Percentiles rank a stretch among this genome's conserved stretches.
These are phyloP conservation scores for Aureobasidium musti DNA, from an alignment of 2,329 filamentous ascomycete genomes.

Conservation along the genomic window DNA sequence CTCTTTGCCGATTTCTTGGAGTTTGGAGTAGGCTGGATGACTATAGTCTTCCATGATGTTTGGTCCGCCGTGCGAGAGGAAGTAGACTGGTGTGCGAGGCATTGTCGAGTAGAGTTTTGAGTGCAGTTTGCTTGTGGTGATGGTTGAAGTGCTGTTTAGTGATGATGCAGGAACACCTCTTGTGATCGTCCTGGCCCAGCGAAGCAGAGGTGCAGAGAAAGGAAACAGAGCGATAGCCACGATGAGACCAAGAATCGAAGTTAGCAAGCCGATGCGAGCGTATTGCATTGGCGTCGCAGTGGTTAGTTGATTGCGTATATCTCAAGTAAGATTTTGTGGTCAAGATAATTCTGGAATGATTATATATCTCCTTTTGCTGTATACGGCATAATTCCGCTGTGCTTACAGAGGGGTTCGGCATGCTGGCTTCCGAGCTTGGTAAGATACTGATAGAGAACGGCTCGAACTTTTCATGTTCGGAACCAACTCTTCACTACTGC, in stretches of 20 bases:
- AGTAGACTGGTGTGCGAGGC: constrained; percentile 54
- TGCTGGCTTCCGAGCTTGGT: background rate
- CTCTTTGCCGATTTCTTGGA: constrained; percentile 66
- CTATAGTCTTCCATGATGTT: constrained; percentile 62
- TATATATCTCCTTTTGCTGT: constrained; percentile 12
- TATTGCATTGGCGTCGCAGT: background rate
- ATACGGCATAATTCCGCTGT: constrained; percentile 23
- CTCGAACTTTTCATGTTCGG: background rate
- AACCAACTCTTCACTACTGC: background rate
- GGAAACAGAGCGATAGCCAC: constrained; percentile 22
- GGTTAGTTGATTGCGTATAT: background rate
- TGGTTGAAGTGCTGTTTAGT: background rate
- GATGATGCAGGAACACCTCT: background rate
- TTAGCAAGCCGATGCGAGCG: background rate
- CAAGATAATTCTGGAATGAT: constrained; percentile 5
- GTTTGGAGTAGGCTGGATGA: constrained; percentile 66
- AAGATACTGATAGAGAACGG: background rate
- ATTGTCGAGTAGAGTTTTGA: constrained; percentile 25
- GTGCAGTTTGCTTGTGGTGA: background rate
- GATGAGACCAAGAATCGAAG: constrained; percentile 22
- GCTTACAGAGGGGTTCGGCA: constrained; percentile 14
- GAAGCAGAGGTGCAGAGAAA: constrained; percentile 4
- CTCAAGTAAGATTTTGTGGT: background rate
- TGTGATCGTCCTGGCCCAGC: background rate
- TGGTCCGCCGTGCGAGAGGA: constrained; percentile 56